phyloP scores from a whole-genome alignment of 1,284 basidiomycete genomes.

The Tranzscheliella williamsii region DNA sequence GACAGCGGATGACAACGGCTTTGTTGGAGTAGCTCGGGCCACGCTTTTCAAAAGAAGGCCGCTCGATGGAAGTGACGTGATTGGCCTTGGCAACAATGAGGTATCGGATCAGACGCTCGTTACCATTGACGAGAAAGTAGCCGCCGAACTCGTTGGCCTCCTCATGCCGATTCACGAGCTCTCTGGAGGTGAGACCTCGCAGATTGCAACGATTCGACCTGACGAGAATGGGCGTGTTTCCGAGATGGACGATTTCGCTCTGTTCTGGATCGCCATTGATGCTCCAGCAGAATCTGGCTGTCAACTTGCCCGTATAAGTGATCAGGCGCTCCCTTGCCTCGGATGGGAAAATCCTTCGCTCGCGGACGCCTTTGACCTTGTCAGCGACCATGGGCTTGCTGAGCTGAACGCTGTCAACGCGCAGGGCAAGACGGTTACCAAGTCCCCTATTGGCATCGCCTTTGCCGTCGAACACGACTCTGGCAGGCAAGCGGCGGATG shows the following conservation, averaged over 20 bases:
- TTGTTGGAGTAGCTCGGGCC: slow-evolving; percentile 93
- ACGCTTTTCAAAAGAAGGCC: slow-evolving; percentile 84
- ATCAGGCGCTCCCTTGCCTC: slow-evolving; percentile 77
- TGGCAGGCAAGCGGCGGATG: slow-evolving; percentile 81
- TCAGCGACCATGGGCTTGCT: slow-evolving; percentile 85
- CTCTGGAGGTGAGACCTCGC: slow-evolving; percentile 78
- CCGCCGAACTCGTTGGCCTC: slow-evolving; percentile 98
- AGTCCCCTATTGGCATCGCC: slow-evolving; percentile 46
- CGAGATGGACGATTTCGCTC: slow-evolving; percentile 82
- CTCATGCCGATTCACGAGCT: slow-evolving; percentile 87
- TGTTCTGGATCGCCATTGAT: slow-evolving; percentile 75
- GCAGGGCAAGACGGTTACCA: slow-evolving; percentile 68
- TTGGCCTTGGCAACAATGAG: slow-evolving; percentile 88
- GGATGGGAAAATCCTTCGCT: slow-evolving; percentile 78
- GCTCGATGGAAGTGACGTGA: slow-evolving; percentile 82
- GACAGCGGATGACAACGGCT: slow-evolving; percentile 93
- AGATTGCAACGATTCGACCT: slow-evolving; percentile 95
- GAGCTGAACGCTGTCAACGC: slow-evolving; percentile 84
- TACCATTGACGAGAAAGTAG: slow-evolving; percentile 98
- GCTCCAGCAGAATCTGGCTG: slow-evolving; percentile 84
- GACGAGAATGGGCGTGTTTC: slow-evolving; percentile 93
- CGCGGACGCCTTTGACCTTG: slow-evolving; percentile 74
- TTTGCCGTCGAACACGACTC: slow-evolving; percentile 86
- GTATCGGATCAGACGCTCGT: slow-evolving; percentile 97
- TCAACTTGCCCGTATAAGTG: slow-evolving; percentile 89